Base-by-base conservation (phyloP, 2,329 filamentous ascomycete species). In the Elsinoe necatrix region DNA sequence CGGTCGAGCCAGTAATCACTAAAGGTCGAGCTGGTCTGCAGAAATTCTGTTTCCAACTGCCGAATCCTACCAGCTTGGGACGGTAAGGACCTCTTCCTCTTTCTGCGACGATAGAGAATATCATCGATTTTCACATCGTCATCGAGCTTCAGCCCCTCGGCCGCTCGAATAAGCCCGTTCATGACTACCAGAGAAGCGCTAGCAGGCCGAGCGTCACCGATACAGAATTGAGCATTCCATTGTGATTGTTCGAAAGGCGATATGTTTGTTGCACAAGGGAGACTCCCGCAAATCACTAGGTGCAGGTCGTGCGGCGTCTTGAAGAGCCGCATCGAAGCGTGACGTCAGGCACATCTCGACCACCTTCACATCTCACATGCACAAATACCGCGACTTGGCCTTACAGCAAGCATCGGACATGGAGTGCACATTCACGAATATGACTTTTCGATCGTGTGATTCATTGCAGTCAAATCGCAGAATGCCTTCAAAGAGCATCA, bases 1-100 rank as follows among this genome's bases (percentile, higher is more conserved):
- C 82, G 81, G 69, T 95, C 90, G 58, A 98, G 80, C 90, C 93
- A 97, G 66, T 86, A 84, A 3, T 82, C 76, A 31, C 85, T 89
- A 73, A 98, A 96, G 1, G 80, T 80, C 4, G 83, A 79, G 1
- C 89, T 88, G 0, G 93, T 92, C 1, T 82, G 83, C 23, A 98
- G 76, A 65, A 92, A 93, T 47, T 86, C 83, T 55, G 78, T 67
- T 71, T 95, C 89, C 4, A 95, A 12, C 7, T 23, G 25, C 29
- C 25, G 18, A 7, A 7, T 12, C 9, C 18, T 78, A 58, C 83
- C 78, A 42, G 74, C 73, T 69, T 87, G 86, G 57, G 52, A 21
- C 7, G 52, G 37, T 18, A 9, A 4, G 4, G 20, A 31, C 12
- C 52, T 12, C 41, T 43, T 55, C 9, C 41, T 34, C 42, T 50